A percentile compares a stretch with the other conserved stretches of the same genome.
These are phyloP conservation scores for Aspergillus bombycis DNA, from an alignment of 2,329 filamentous ascomycete species.

Conservation along the genomic window DNA sequence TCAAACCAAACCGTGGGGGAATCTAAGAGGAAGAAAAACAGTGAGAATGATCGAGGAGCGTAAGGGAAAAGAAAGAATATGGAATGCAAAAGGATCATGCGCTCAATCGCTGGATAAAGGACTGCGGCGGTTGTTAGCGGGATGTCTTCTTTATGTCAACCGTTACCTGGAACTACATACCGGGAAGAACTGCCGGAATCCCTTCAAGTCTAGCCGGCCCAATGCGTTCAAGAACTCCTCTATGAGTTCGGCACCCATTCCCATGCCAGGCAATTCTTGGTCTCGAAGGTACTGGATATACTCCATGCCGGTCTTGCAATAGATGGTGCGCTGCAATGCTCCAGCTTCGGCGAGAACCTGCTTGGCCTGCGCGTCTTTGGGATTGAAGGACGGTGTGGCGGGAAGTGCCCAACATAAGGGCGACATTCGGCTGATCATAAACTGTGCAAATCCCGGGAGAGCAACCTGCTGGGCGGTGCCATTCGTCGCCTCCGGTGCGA, in stretches of 20 bases:
- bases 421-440: conserved; percentile 88
- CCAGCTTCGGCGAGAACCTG: conserved; percentile 89
- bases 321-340: conserved; percentile 82
- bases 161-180: conserved; percentile 29
- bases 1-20: conserved; percentile 33
- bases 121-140: conserved; percentile 27
- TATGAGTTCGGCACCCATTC: conserved; percentile 50
- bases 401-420: conserved; percentile 88
- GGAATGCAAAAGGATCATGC: conserved; percentile 36
- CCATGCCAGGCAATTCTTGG: conserved; percentile 51
- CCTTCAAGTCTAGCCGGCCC: conserved; percentile 47
- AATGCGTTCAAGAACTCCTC: conserved; percentile 52
- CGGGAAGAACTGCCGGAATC: conserved; percentile 54
- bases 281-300: conserved; percentile 64
- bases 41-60: conserved; percentile 14
- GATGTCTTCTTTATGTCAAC: neutral
- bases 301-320: conserved; percentile 81
- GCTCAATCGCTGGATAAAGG: conserved; percentile 51
- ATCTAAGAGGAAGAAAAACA: conserved; percentile 26
- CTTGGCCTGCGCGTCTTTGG: conserved; percentile 84
- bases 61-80: conserved; percentile 16
- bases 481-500: conserved; percentile 49
- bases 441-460: conserved; percentile 86
- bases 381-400: conserved; percentile 75
- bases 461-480: conserved; percentile 43